Base-by-base conservation (phyloP, 2,329 filamentous ascomycete genomes). In the Herpomyces periplanetae region DNA sequence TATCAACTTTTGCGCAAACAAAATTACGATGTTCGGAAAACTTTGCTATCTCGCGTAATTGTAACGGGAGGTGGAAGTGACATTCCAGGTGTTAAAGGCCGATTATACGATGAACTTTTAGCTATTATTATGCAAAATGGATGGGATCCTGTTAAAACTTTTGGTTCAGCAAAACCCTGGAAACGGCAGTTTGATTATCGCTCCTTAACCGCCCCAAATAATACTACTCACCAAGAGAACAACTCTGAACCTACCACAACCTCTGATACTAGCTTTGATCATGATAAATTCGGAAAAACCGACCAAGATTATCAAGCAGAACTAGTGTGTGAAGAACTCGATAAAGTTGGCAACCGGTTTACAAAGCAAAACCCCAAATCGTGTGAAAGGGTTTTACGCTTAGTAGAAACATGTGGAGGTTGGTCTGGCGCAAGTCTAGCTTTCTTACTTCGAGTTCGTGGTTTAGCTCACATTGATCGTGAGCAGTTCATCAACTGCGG, bases 1-100 rank as follows among this genome's bases (percentile, higher is more conserved):
- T 84, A 85, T 37, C 51, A 53, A 20, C 51, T 58, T 14, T 48
- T 96, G 2, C 44, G 84, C 1, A 47, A 54, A 4, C 44, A 88
- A 1, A 65, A 71, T 0, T 41, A 75, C 3, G 80, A 96, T 35
- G 57, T 73, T 3, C 57, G 80, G 10, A 60, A 64, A 1, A 40
- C 61, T 3, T 88, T 75, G 36, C 80, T 88, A 57, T 59, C 71
- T 1, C 63, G 75, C 15, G 64, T 91, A 17, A 45, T 87, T 8
- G 64, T 96, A 31, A 62, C 61, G 0, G 80, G 80, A 13, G 69
- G 69, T 2, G 63, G 63, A 18, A 57, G 69, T 4, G 51, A 51
- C 11, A 56, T 88, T 5, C 50, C 73, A 1, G 80, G 80, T 1
- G 41, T 96, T 11, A 69, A 66, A 27, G 46, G 49, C 10, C 55